These are phyloP conservation scores for Sanguinoderma infundibulare DNA, from an alignment of 1,284 basidiomycete species.

Conservation along the genomic window DNA sequence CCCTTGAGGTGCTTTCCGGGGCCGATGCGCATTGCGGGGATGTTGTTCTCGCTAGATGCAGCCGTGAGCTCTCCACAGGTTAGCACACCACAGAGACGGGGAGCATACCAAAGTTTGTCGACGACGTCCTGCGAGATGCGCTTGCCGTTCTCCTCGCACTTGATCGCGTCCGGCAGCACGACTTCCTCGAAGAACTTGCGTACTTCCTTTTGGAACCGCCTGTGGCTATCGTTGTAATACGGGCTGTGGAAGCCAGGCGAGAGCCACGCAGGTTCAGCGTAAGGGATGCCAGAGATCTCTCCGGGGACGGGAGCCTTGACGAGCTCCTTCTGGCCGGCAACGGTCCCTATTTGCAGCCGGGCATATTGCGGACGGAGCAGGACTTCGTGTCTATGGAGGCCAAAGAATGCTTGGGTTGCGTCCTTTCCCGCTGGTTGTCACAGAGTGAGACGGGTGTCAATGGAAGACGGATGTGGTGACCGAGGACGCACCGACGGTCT, in stretches of 20 bases:
- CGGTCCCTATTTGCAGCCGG: slow-evolving; percentile 80
- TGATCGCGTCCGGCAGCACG: slow-evolving; percentile 64
- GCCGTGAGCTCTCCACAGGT: not conserved
- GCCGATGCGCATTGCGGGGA: slow-evolving; percentile 94
- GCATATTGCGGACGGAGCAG: slow-evolving; percentile 82
- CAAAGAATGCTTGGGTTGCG: slow-evolving; percentile 88
- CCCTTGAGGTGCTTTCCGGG: slow-evolving; percentile 91
- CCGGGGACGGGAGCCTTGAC: slow-evolving; percentile 68
- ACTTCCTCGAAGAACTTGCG: slow-evolving; percentile 69
- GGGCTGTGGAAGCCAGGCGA: slow-evolving; percentile 79
- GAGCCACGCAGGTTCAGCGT: slow-evolving; percentile 91
- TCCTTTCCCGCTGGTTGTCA: slow-evolving; percentile 67
- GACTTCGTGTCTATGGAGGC: slow-evolving; percentile 90
- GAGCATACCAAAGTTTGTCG: slow-evolving; percentile 68
- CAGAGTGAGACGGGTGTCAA: not conserved
- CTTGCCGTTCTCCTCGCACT: slow-evolving; percentile 83
- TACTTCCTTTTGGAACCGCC: slow-evolving; percentile 67
- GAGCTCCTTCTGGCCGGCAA: slow-evolving; percentile 69
- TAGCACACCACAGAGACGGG: not conserved
- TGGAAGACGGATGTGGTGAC: not conserved
- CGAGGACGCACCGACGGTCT: slow-evolving; percentile 41
- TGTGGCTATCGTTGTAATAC: slow-evolving; percentile 82
- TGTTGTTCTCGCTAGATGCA: slow-evolving; percentile 61
- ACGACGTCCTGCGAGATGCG: slow-evolving; percentile 75
- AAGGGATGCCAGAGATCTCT: slow-evolving; percentile 79